Conservation (phyloP, 768 basidiomycete genomes). For the Termitomyces sp. region DNA sequence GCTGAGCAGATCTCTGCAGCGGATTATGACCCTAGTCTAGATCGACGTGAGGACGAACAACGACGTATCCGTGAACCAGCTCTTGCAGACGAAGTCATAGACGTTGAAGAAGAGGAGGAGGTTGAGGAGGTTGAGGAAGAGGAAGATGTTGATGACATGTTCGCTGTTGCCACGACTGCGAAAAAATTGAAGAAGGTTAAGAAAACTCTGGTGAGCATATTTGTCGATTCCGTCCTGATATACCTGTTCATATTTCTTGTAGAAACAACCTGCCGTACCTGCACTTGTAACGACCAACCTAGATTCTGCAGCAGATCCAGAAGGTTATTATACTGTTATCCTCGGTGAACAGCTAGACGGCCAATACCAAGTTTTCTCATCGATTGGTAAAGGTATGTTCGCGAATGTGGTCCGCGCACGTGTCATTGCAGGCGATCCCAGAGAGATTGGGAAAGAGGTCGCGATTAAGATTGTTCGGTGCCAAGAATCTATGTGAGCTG, state of each 20-base stretch:
- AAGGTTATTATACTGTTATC: constrained; percentile 94
- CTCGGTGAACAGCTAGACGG: constrained; percentile 92
- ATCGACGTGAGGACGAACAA: constrained; percentile 82
- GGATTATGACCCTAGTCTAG: constrained; percentile 80
- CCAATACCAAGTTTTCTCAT: constrained; percentile 91
- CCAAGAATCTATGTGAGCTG: constrained; percentile 87
- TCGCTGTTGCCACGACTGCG: constrained; percentile 53
- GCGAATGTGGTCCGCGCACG: constrained; percentile 93
- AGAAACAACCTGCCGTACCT: constrained; percentile 50
- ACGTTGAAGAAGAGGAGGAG: constrained; percentile 48
- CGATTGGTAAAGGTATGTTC: constrained; percentile 99
- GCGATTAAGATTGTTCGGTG: constrained; percentile 96
- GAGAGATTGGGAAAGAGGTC: constrained; percentile 64
- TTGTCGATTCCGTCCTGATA: not conserved
- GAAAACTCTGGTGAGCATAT: constrained; percentile 47
- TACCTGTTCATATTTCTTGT: not conserved
- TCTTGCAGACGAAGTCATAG: constrained; percentile 31
- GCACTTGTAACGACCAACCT: constrained; percentile 73
- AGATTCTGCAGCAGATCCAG: constrained; percentile 89
- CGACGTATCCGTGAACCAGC: constrained; percentile 50
- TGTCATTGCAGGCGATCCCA: constrained; percentile 62
- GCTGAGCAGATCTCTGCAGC: constrained; percentile 83
- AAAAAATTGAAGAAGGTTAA: constrained; percentile 59
- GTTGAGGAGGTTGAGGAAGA: constrained; percentile 70
- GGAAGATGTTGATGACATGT: constrained; percentile 95